Base-by-base conservation (phyloP, 176 grass and related monocot species). In the Aegilops longissima region DNA sequence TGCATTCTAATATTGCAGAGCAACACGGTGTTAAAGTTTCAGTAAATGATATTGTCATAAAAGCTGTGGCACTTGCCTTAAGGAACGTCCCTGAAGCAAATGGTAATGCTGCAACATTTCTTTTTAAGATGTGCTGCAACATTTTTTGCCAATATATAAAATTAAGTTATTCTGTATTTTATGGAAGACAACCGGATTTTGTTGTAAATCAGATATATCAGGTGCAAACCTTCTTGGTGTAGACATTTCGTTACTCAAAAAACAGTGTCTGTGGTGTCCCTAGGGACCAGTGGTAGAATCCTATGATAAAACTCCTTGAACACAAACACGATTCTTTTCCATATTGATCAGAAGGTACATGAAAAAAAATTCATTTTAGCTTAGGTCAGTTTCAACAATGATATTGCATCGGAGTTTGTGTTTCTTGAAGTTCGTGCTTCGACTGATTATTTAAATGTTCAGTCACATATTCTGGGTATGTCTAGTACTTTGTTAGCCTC, bases 41-140 rank as follows among this genome's bases (percentile, higher is more conserved):
- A 85, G 94, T 99, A 79, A 99, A 99, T 87, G 97, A 99, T 76
- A 93, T 99, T 52, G 75, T 99, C 76, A 93, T 99, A 93, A 96
- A 99, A 93, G 97, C 94, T 87, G 97, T 99, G 77, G 94, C 97
- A 78, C 78, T 99, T 90, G 94, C 97, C 76, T 94, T 99, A 70
- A 87, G 92, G 85, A 91, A 94, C 34, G 92, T 96, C 58, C 94
- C 97, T 83, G 90, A 90, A 88, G 97, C 94, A 87, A 99, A 99
- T 85, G 94, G 97, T 99, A 99, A 86, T 79, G 83, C 24, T 75
- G n/a, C 44, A 61, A 40, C 13, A 68, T 71, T 33, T 51, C 56
- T 73, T 64, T 52, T 2, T 52, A 52, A 52, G 49, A 52, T 16
- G 14, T 79, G 80, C 24, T 78, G 27, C 44, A 61, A 40, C 14